Percentiles rank a stretch among this genome's conserved stretches.
These are phyloP conservation scores for Perilla frutescens DNA, from an alignment of 257 asterid genomes.

Conservation along the genomic window DNA sequence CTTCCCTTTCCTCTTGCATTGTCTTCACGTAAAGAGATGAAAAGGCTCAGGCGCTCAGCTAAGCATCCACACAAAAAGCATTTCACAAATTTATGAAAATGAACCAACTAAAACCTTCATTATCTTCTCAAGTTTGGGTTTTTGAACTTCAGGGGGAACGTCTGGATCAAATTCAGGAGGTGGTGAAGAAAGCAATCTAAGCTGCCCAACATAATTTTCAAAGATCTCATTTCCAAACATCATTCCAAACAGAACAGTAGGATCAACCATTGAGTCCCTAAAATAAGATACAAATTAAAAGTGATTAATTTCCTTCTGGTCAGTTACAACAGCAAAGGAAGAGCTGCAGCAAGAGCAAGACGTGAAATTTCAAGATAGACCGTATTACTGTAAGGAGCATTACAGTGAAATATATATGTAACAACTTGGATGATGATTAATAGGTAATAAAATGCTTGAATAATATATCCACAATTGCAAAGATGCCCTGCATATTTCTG, in stretches of 20 bases:
- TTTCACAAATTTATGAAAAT: not conserved
- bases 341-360: not conserved
- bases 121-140: constrained; percentile 68
- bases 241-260: constrained; percentile 84
- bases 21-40: constrained; percentile 47
- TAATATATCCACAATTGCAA: not conserved
- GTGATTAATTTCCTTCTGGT: not conserved
- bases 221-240: constrained; percentile 74
- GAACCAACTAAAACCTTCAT: constrained; percentile 55
- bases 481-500: not conserved
- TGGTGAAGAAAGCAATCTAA: constrained; percentile 68
- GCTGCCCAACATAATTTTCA: constrained; percentile 82
- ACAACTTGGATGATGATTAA: not conserved
- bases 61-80: not conserved
- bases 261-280: constrained; percentile 80
- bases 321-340: constrained; percentile 11
- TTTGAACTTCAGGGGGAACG: constrained; percentile 61
- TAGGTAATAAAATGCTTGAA: not conserved
- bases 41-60: constrained; percentile 33
- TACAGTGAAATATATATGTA: not conserved
- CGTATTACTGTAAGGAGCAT: not conserved
- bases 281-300: constrained; percentile 16
- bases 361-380: not conserved
- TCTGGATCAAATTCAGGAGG: constrained; percentile 63
- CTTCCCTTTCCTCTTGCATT: constrained; percentile 80